Evolutionary conservation across 2,329 filamentous ascomycete species (phyloP), one percentile per base, ranked within the genome.

Genomic region (Penicillium sclerotigenum): DNA sequence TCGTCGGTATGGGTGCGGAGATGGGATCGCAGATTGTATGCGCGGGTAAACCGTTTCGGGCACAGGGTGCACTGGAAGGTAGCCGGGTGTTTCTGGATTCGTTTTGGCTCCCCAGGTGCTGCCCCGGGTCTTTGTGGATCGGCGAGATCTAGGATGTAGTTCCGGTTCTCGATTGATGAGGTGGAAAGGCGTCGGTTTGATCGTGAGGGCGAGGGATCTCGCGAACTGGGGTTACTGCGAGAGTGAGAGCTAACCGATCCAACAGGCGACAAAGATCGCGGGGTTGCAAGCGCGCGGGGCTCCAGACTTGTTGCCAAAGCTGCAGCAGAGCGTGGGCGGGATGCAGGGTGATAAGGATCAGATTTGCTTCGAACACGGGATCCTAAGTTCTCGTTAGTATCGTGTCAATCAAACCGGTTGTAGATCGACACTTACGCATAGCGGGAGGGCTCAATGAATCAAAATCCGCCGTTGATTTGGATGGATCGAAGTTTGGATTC

Each of bases 1-100:
- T 99, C 94, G 68, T 99, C 94, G 0, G 94, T 99, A 71, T 99
- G 94, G 0, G 94, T 99, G 45, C 94, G 89, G 57, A 97, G 76
- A 77, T 99, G 94, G 41, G 93, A 97, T 14, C 94, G 89, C 52
- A 99, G 78, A 69, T 99, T 99, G 77, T 99, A 99, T 0, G 94
- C 94, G 55, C 94, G 85, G 0, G 94, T 99, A 70, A 99, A 99
- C 16, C 91, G 86, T 75, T 99, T 99, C 0, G 94, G 92, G 66
- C 94, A 99, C 9, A 97, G 79, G 10, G 78, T 89, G 73, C 94
- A 99, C 70, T 97, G 92, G 76, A 97, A 99, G 0, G 92, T 99
- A 7, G 94, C 94, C 0, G 94, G 94, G 66, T 99, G 94, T 70
- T 99, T 99, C 73, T 99, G 94, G 0, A 91, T 87, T n/a, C 94